These are phyloP conservation scores for Zygosaccharomyces pseudobailii DNA, from an alignment of 1,139 yeast genomes.

Conservation along the genomic window DNA sequence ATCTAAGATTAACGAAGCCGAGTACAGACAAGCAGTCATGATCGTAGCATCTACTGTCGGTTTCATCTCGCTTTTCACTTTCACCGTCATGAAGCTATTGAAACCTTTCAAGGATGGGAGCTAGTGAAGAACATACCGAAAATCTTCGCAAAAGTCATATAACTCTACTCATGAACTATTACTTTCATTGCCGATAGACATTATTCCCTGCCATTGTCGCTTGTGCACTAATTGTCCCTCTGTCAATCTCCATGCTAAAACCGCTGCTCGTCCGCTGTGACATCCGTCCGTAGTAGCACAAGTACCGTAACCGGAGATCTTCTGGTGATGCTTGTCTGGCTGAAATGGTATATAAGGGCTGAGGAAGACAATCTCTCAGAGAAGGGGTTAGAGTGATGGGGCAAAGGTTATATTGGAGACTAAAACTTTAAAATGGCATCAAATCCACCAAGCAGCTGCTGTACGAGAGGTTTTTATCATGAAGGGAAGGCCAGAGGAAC, in stretches of 20 bases:
- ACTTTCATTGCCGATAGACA: no score
- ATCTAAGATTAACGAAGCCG: constrained; percentile 45
- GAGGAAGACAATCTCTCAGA: no score
- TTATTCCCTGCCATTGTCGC: no score
- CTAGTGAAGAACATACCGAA: neutral
- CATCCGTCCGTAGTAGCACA: neutral
- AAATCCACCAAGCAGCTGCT: constrained; percentile 49
- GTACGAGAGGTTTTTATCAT: constrained; percentile 42
- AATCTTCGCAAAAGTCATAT: no score
- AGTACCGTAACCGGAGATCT: no score
- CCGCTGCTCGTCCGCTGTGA: neutral
- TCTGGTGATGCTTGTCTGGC: no score
- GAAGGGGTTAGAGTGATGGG: no score
- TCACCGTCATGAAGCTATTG: constrained; percentile 21
- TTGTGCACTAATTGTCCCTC: no score
- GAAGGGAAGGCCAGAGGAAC: constrained; percentile 50
- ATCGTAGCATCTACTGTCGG: constrained; percentile 66
- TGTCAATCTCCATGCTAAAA: no score
- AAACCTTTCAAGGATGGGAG: constrained; percentile 12
- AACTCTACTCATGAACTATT: no score
- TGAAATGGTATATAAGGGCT: no score
- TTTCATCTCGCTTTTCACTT: constrained; percentile 35
- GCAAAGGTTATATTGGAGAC: no score
- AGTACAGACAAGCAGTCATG: constrained; percentile 42
- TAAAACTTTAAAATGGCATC: constrained; percentile 44